Base-by-base conservation (phyloP, 257 asterid genomes). In the Petunia axillaris region DNA sequence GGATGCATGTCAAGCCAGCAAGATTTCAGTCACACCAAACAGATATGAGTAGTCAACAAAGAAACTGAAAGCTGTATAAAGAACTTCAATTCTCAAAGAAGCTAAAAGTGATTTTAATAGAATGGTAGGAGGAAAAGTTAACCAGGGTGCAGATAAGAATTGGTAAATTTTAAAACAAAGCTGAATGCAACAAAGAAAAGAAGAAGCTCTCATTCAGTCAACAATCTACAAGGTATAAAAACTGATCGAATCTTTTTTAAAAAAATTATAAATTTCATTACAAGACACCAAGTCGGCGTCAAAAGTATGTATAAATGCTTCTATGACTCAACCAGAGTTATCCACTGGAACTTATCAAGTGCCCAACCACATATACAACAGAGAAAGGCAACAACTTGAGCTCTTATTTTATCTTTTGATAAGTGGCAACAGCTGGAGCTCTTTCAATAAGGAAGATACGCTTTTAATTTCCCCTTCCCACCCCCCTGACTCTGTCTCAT, bases 21-120 rank as follows among this genome's bases (percentile, higher is more conserved):
- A 68, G 40, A 68, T 43, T 41, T 68, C 76, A 68, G 76, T 43
- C 54, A 68, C 76, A 67, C 76, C 43, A 9, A 44, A 70, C 58
- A 70, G 41, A 54, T 25, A 4, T 46, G 44, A 9, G 58, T 46
- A 16, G 41, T 44, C 58, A 44, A 70, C 76, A 46, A 16, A 8
- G 76, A 44, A 46, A n/a, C 76, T 70, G 76, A 16, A 44, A 70
- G 35, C 76, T 44, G 46, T 46, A 70, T 40, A 46, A 68, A 2
- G 52, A 68, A 16, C 76, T 8, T 44, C 58, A 44, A 71, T 71
- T 71, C 44, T 71, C 43, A 6, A 71, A 71, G 60, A 46, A 48
- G 60, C 59, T 48, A 25, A 62, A 62, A 35, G 55, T 43, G n/a
- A 8, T 43, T 67, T 10, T 43, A 16, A 43, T 67, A 67, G 76